Percentiles rank a stretch among this genome's conserved stretches.
Evolutionary conservation across 164 flowering plant genomes (phyloP).

Genomic region (Cinnamomum chago): DNA sequence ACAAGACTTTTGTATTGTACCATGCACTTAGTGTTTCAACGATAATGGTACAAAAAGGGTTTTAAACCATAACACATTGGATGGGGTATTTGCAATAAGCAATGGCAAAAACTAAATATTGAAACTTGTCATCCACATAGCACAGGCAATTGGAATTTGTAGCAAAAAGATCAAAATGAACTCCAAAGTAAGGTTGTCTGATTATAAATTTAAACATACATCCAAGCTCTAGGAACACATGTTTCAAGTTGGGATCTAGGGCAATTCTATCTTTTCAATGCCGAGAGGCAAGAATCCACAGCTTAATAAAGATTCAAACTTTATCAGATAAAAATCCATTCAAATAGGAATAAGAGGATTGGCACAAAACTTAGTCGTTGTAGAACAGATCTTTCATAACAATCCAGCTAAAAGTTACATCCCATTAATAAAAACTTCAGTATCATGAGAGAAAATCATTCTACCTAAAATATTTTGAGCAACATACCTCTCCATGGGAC

Average conservation of each 20-base stretch:
- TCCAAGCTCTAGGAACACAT: neutral
- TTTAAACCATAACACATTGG: too few relatives aligned
- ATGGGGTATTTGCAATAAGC: too few relatives aligned
- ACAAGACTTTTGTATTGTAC: too few relatives aligned
- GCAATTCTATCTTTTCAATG: neutral
- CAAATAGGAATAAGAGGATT: neutral
- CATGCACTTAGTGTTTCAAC: too few relatives aligned
- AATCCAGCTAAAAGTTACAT: neutral
- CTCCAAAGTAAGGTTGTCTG: too few relatives aligned
- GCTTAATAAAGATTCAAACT: too few relatives aligned
- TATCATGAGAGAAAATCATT: neutral
- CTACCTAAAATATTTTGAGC: neutral
- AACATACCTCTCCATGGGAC: slow-evolving; percentile 75
- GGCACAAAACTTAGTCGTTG: neutral
- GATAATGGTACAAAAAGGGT: too few relatives aligned
- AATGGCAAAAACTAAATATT: too few relatives aligned
- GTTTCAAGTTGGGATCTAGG: neutral
- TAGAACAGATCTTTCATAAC: neutral
- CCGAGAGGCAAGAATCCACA: too few relatives aligned
- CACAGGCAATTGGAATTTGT: too few relatives aligned
- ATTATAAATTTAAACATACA: neutral
- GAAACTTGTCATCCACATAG: too few relatives aligned
- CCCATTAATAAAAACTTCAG: neutral
- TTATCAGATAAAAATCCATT: neutral
- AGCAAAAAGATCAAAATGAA: too few relatives aligned